Conservation (phyloP, 345 rosid species). For the Diplotaxis tenuifolia region DNA sequence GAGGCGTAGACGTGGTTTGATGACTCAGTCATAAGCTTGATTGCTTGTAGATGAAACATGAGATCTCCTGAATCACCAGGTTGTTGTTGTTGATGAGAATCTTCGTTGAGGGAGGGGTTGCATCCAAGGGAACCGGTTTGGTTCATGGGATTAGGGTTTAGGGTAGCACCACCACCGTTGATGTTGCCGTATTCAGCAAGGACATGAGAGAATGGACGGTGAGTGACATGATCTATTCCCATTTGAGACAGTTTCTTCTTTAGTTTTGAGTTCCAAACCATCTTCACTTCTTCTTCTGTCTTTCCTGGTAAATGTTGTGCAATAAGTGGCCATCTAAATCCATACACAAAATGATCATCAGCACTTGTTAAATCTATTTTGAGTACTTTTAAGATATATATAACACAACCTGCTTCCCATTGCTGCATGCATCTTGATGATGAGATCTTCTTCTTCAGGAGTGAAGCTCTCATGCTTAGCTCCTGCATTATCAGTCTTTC, state of each 20-base stretch:
- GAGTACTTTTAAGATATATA: not conserved
- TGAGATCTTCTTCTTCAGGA: conserved; percentile 78
- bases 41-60: conserved; percentile 73
- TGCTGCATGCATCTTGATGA: conserved; percentile 82
- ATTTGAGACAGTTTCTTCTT: conserved; percentile 81
- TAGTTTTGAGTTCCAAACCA: conserved; percentile 88
- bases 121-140: conserved; percentile 49
- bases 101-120: conserved; percentile 42
- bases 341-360: conserved; percentile 8
- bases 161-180: conserved; percentile 45
- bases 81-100: conserved; percentile 25
- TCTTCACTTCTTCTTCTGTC: conserved; percentile 92
- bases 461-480: conserved; percentile 68
- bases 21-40: conserved; percentile 58
- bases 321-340: conserved; percentile 77
- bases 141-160: conserved; percentile 42
- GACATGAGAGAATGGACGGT: conserved; percentile 85
- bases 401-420: conserved; percentile 76
- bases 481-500: conserved; percentile 62
- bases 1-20: conserved; percentile 36
- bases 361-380: not conserved
- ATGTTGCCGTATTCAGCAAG: conserved; percentile 86
- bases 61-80: conserved; percentile 50
- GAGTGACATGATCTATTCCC: conserved; percentile 97
- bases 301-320: conserved; percentile 93